Evolutionary conservation across 495 filamentous ascomycete genomes (phyloP).

Genomic region (Penicillium angulare): DNA sequence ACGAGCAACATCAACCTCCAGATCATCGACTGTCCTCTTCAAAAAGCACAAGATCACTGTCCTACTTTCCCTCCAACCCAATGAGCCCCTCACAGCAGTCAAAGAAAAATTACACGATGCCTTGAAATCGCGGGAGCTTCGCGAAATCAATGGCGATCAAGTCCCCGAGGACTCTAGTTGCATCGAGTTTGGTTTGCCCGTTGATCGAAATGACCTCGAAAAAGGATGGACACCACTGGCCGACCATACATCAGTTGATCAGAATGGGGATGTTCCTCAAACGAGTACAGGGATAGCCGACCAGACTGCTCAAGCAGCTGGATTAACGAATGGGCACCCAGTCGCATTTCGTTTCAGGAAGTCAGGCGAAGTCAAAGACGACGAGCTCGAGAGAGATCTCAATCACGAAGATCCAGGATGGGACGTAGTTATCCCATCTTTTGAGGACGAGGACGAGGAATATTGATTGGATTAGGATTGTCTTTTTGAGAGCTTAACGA

Average conservation of each 20-base stretch:
- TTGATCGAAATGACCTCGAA: constrained; percentile 53
- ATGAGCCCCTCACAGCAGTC: constrained; percentile 57
- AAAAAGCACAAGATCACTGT: constrained; percentile 79
- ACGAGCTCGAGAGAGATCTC: constrained; percentile 32
- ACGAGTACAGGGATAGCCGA: constrained; percentile 42
- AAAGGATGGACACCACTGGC: constrained; percentile 58
- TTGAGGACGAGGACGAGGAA: constrained; percentile 52
- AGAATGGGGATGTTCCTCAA: too few species aligned
- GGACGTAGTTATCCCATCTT: constrained; percentile 61
- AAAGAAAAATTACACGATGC: constrained; percentile 63
- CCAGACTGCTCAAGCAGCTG: constrained; percentile 42
- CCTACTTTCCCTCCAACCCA: constrained; percentile 64
- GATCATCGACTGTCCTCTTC: constrained; percentile 66
- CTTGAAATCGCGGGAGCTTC: constrained; percentile 40
- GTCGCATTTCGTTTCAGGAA: constrained; percentile 69
- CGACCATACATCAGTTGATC: too few species aligned
- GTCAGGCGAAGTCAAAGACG: constrained; percentile 13
- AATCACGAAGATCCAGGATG: constrained; percentile 58
- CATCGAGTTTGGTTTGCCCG: constrained; percentile 53
- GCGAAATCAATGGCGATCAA: constrained; percentile 42
- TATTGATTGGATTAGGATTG: not conserved
- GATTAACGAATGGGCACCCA: constrained; percentile 55
- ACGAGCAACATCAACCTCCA: constrained; percentile 30
- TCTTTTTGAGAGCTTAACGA: not conserved
- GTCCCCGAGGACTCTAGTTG: constrained; percentile 48